phyloP scores from a whole-genome alignment of 352 stramenopile genomes.

The Phytophthora capsici region DNA sequence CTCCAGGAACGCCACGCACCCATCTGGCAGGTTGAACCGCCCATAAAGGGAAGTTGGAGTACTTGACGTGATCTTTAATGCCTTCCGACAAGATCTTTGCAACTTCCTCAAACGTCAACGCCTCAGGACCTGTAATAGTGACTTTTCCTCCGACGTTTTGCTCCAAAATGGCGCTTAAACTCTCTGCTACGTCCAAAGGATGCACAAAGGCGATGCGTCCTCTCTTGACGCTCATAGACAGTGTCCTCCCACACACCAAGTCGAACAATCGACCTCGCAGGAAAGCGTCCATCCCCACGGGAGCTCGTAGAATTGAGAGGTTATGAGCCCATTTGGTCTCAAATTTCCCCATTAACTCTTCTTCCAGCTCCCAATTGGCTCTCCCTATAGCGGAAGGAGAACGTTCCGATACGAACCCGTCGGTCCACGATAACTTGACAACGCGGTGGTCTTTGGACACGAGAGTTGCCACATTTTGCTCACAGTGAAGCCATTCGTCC shows the following conservation, averaged over 20 bases:
- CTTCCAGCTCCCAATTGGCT: conserved; percentile 56
- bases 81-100: conserved; percentile 46
- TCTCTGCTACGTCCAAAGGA: conserved; percentile 62
- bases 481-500: conserved; percentile 35
- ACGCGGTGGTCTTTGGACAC: conserved; percentile 37
- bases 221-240: conserved; percentile 67
- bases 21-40: conserved; percentile 75
- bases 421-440: conserved; percentile 66
- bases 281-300: conserved; percentile 67
- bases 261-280: conserved; percentile 54
- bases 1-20: conserved; percentile 69
- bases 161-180: conserved; percentile 33
- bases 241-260: conserved; percentile 68
- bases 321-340: conserved; percentile 8
- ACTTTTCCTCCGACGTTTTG: conserved; percentile 15
- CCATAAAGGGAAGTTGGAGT: conserved; percentile 77
- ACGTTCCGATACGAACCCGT: conserved; percentile 43
- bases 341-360: conserved; percentile 35
- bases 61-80: conserved; percentile 54
- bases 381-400: conserved; percentile 44
- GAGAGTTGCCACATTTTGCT: conserved; percentile 28
- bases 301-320: conserved; percentile 47
- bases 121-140: conserved; percentile 59
- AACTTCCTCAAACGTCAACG: conserved; percentile 61
- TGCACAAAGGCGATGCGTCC: conserved; percentile 71